Evolutionary conservation across 768 basidiomycete species (phyloP).

Genomic region (Russula vinacea): DNA sequence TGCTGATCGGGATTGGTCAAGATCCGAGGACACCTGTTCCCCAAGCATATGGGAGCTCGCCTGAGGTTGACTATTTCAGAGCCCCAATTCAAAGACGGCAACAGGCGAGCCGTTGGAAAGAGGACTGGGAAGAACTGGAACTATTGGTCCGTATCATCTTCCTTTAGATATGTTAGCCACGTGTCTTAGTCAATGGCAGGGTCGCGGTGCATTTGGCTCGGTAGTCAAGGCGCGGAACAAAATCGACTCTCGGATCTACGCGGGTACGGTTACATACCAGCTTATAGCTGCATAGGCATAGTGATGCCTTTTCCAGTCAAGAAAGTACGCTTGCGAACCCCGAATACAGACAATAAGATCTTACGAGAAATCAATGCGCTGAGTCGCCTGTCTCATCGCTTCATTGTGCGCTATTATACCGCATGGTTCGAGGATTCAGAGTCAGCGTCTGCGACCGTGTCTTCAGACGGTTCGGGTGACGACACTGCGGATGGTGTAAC

Average conservation of each 20-base stretch:
- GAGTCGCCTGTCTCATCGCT: constrained; percentile 82
- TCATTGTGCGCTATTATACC: constrained; percentile 89
- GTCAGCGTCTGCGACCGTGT: constrained; percentile 44
- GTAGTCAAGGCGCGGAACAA: constrained; percentile 92
- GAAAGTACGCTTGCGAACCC: constrained; percentile 77
- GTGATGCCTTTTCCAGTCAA: constrained; percentile 55
- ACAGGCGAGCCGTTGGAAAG: constrained; percentile 78
- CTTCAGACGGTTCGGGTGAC: constrained; percentile 45
- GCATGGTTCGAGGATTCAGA: constrained; percentile 83
- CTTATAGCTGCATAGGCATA: not conserved
- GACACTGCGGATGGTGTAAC: constrained; percentile 49
- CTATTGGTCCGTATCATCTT: constrained; percentile 50
- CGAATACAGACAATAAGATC: constrained; percentile 81
- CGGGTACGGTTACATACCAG: constrained; percentile 44
- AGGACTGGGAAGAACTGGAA: constrained; percentile 93
- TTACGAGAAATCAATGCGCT: constrained; percentile 88
- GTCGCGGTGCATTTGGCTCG: constrained; percentile 88
- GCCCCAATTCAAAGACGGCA: constrained; percentile 41
- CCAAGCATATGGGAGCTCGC: constrained; percentile 47
- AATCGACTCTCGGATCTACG: constrained; percentile 82
- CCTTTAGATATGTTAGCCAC: not conserved
- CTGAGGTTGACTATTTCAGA: constrained; percentile 64
- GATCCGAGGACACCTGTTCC: constrained; percentile 54
- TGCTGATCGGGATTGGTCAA: constrained; percentile 22
- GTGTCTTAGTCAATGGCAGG: constrained; percentile 43